Conservation (phyloP, 108 stramenopile genomes). For the Craspedostauros australis region DNA sequence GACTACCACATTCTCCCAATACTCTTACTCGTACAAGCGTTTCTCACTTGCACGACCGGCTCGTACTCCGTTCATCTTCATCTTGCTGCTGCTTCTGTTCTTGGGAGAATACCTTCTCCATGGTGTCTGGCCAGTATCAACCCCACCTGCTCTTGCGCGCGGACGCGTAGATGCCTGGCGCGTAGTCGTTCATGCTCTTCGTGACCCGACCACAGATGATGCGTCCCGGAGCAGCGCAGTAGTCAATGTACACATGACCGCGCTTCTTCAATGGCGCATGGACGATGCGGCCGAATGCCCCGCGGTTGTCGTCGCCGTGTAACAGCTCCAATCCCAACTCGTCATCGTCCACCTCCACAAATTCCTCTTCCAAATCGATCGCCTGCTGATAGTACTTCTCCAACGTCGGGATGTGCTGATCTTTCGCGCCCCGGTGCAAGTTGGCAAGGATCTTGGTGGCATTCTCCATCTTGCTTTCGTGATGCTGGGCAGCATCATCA, state of each 20-base stretch:
- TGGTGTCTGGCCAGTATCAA: conserved; percentile 70
- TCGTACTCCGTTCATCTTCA: no score
- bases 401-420: conserved; percentile 19
- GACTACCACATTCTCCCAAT: no score
- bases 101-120: conserved; percentile 10
- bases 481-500: neutral
- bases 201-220: conserved; percentile 60
- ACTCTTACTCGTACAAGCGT: no score
- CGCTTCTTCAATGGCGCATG: conserved; percentile 73
- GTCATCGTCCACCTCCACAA: conserved; percentile 47
- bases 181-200: conserved; percentile 35
- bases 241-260: conserved; percentile 72
- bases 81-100: conserved; percentile 2
- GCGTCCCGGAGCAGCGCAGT: conserved; percentile 54
- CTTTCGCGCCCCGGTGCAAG: conserved; percentile 32
- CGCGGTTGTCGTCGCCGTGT: conserved; percentile 46
- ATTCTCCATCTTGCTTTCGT: conserved; percentile 17
- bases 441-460: conserved; percentile 42
- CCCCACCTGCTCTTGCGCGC: conserved; percentile 81
- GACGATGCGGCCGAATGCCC: conserved; percentile 58
- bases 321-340: conserved; percentile 65
- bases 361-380: conserved; percentile 33
- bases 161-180: conserved; percentile 66
- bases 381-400: conserved; percentile 23
- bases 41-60: no score